Percentiles rank a stretch among this genome's conserved stretches.
Evolutionary conservation across 164 flowering plant genomes (phyloP).

Genomic region (Euptelea pleiosperma): DNA sequence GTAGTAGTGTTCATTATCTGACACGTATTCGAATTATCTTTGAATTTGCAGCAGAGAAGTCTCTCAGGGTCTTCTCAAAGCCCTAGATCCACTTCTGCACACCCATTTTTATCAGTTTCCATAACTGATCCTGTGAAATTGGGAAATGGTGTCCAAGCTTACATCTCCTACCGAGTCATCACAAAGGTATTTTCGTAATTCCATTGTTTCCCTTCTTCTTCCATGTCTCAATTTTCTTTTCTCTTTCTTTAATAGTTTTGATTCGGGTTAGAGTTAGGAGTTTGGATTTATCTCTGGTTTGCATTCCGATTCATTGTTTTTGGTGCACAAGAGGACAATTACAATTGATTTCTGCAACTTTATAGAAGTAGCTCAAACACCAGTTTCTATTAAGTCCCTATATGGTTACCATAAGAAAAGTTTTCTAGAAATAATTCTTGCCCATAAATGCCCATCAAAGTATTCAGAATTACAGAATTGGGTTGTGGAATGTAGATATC

Average conservation of each 20-base stretch:
- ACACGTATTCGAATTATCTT: constrained; percentile 4
- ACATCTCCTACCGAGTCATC: constrained; percentile 92
- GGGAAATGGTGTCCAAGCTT: constrained; percentile 97
- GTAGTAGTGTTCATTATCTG: background rate
- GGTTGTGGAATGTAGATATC: too few species aligned
- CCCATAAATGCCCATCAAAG: too few species aligned
- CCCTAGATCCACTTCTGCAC: constrained; percentile 85
- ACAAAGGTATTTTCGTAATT: constrained; percentile 58
- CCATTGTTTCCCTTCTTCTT: background rate
- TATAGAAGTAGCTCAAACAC: too few species aligned
- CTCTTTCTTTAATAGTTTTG: background rate
- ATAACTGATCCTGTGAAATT: constrained; percentile 96
- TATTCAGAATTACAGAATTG: too few species aligned
- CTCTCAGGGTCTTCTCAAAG: constrained; percentile 60
- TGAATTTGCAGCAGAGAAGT: constrained; percentile 55
- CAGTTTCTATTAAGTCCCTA: too few species aligned
- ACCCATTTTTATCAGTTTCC: constrained; percentile 71
- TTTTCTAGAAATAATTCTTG: too few species aligned
- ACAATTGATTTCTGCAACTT: too few species aligned
- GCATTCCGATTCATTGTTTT: background rate
- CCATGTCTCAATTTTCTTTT: background rate
- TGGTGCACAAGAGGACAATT: background rate
- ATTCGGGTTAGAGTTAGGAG: constrained; percentile 11
- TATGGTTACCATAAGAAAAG: too few species aligned
- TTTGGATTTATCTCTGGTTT: background rate